phyloP scores from a whole-genome alignment of 768 basidiomycete genomes.

The Trichaptum fuscoviolaceum region DNA sequence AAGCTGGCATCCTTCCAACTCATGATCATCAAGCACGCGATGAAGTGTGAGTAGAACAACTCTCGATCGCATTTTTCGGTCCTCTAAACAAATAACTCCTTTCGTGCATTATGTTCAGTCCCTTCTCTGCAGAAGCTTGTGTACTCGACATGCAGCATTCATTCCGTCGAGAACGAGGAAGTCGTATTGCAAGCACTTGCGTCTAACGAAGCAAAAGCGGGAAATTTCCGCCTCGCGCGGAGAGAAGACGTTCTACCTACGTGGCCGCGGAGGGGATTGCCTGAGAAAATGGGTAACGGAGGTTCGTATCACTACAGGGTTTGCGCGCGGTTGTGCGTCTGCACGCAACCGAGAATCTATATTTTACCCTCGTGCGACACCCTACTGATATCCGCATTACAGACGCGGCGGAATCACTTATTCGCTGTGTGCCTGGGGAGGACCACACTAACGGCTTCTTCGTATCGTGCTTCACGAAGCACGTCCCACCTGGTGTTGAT shows the following conservation, averaged over 20 bases:
- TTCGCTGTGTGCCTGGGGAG: slow-evolving; percentile 74
- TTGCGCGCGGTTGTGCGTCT: neutral
- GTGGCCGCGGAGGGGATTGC: slow-evolving; percentile 79
- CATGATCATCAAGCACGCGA: slow-evolving; percentile 88
- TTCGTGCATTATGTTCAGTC: slow-evolving; percentile 39
- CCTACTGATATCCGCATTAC: neutral
- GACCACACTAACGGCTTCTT: slow-evolving; percentile 97
- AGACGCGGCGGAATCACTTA: slow-evolving; percentile 55
- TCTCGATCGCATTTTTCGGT: slow-evolving; percentile 3
- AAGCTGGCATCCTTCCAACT: slow-evolving; percentile 88
- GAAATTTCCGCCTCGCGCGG: slow-evolving; percentile 65
- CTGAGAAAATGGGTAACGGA: slow-evolving; percentile 53
- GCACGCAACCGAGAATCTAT: neutral
- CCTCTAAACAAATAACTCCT: slow-evolving; percentile 2
- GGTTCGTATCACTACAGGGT: slow-evolving; percentile 30
- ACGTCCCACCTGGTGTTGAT: neutral
- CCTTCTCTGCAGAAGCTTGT: slow-evolving; percentile 75
- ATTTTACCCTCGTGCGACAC: neutral
- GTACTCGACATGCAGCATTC: slow-evolving; percentile 97
- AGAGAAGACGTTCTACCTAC: slow-evolving; percentile 62
- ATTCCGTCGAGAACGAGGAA: slow-evolving; percentile 88
- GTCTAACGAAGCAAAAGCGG: slow-evolving; percentile 59
- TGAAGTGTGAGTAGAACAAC: slow-evolving; percentile 64
- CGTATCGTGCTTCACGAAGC: slow-evolving; percentile 82
- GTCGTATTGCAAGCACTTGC: slow-evolving; percentile 74